Percentiles rank a stretch among this genome's conserved stretches.
phyloP scores from a whole-genome alignment of 2,329 filamentous ascomycete species.

The Cladophialophora chaetospira region DNA sequence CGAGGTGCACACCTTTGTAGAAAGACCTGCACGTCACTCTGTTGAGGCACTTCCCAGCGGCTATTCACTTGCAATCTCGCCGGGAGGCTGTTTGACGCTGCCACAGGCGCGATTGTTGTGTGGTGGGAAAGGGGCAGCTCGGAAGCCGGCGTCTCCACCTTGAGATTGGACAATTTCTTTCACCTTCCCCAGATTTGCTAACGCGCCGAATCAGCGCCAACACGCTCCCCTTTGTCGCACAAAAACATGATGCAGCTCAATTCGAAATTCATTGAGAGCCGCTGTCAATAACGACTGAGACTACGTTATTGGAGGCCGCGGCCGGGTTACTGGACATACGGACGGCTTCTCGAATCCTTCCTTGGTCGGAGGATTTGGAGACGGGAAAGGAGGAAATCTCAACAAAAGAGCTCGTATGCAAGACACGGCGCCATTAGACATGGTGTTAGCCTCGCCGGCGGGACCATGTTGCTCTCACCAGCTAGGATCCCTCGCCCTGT shows the following conservation, averaged over 20 bases:
- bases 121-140: conserved; percentile 16
- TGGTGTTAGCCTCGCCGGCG: conserved; percentile 25
- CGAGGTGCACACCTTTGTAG: too few relatives aligned
- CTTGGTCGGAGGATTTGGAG: background rate
- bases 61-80: conserved; percentile 9
- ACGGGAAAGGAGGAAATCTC: conserved; percentile 15
- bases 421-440: conserved; percentile 31
- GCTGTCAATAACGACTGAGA: background rate
- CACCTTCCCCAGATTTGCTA: conserved; percentile 27
- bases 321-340: background rate
- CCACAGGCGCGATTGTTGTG: conserved; percentile 9
- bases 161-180: conserved; percentile 29
- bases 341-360: background rate
- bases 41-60: too few relatives aligned
- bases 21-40: too few relatives aligned
- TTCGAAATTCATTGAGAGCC: conserved; percentile 2
- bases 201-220: conserved; percentile 23
- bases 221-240: background rate
- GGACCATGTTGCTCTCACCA: conserved; percentile 25
- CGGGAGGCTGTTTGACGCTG: background rate
- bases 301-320: background rate
- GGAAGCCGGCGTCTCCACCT: conserved; percentile 24
- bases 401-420: conserved; percentile 22
- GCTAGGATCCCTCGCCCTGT: conserved; percentile 12
- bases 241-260: conserved; percentile 8